These are phyloP conservation scores for Chaetoceros muelleri DNA, from an alignment of 108 stramenopile genomes.

Conservation along the genomic window DNA sequence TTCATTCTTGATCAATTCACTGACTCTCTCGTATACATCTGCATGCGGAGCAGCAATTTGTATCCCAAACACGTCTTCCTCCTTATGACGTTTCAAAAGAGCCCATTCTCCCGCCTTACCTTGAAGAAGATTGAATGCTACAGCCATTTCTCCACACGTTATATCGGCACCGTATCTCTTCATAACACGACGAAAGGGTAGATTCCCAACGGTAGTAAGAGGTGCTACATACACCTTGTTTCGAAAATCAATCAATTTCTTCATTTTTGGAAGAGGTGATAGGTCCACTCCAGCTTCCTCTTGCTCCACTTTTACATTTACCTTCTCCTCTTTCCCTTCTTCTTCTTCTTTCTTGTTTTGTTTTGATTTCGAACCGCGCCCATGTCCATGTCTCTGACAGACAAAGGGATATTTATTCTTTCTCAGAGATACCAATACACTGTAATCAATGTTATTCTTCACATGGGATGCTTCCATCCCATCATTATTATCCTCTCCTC, in stretches of 20 bases:
- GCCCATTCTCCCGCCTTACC: conserved; percentile 92
- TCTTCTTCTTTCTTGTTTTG: conserved; percentile 9
- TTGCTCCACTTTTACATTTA: not conserved
- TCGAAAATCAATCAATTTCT: conserved; percentile 81
- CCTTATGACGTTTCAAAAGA: conserved; percentile 81
- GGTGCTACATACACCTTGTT: conserved; percentile 98
- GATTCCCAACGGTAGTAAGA: conserved; percentile 96
- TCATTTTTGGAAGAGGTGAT: conserved; percentile 48
- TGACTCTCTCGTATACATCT: conserved; percentile 73
- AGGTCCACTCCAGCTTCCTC: conserved; percentile 5
- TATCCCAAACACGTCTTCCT: conserved; percentile 94
- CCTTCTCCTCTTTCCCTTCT: conserved; percentile 3
- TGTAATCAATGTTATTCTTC: not conserved
- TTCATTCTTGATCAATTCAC: conserved; percentile 57
- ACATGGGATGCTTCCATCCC: too few relatives aligned
- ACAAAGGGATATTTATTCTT: conserved; percentile 77
- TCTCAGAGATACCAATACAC: conserved; percentile 22
- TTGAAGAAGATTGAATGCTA: conserved; percentile 66
- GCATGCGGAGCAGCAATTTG: conserved; percentile 89
- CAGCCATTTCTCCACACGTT: conserved; percentile 98
- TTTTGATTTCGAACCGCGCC: conserved; percentile 19
- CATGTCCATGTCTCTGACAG: conserved; percentile 47
- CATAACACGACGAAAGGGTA: conserved; percentile 95
- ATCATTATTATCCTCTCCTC: conserved; percentile 2
- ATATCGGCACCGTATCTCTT: conserved; percentile 95